These are phyloP conservation scores for Botryotinia calthae DNA, from an alignment of 2,329 filamentous ascomycete species.

Conservation along the genomic window DNA sequence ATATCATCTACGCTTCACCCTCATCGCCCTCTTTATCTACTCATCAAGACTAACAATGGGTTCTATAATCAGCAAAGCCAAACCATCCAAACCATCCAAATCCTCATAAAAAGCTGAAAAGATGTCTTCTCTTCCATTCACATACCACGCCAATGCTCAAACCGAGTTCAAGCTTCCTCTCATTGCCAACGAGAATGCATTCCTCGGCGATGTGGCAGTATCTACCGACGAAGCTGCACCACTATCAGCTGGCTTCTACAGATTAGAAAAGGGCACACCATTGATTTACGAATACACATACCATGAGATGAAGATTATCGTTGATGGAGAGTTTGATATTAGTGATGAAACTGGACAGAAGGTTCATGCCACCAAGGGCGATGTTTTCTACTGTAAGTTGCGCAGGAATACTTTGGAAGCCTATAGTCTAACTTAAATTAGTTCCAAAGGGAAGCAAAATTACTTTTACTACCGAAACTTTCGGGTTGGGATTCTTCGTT, in stretches of 20 bases:
- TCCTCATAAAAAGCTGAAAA: slow-evolving; percentile 23
- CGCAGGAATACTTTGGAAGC: neutral
- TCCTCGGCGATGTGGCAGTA: slow-evolving; percentile 52
- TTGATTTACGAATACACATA: slow-evolving; percentile 63
- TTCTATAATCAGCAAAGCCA: slow-evolving; percentile 37
- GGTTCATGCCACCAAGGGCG: slow-evolving; percentile 56
- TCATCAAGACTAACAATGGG: slow-evolving; percentile 35
- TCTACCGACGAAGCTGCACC: slow-evolving; percentile 52
- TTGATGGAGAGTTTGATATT: slow-evolving; percentile 61
- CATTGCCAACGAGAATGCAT: slow-evolving; percentile 63
- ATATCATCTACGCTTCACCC: neutral
- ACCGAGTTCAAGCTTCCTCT: slow-evolving; percentile 57
- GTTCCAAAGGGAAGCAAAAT: slow-evolving; percentile 40
- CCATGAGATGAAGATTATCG: slow-evolving; percentile 66
- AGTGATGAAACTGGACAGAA: slow-evolving; percentile 56
- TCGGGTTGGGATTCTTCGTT: slow-evolving; percentile 40
- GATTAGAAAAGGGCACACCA: slow-evolving; percentile 59
- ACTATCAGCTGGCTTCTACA: slow-evolving; percentile 59
- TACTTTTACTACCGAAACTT: slow-evolving; percentile 38
- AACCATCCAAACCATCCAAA: slow-evolving; percentile 25
- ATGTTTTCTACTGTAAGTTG: slow-evolving; percentile 56
- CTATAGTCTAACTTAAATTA: slow-evolving; percentile 24
- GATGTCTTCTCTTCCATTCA: slow-evolving; percentile 34
- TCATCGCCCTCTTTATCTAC: neutral
- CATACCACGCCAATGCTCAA: slow-evolving; percentile 53